Conservation (phyloP, 805 yeast species). For the Lachancea meyersii region DNA sequence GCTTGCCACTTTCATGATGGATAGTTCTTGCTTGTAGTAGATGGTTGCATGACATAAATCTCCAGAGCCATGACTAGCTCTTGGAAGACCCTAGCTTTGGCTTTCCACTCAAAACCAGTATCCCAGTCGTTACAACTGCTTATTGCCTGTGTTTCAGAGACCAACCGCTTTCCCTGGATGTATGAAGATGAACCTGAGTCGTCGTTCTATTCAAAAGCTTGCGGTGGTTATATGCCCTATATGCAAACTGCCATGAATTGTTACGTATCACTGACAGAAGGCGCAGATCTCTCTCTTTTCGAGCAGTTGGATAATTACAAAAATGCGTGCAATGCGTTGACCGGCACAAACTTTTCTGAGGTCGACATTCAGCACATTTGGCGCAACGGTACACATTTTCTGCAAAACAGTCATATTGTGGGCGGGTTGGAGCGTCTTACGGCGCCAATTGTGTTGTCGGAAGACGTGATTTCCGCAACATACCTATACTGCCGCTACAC, state of each 20-base stretch:
- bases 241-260: slow-evolving; percentile 11
- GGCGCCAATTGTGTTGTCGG: slow-evolving; percentile 4
- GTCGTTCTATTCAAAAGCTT: slow-evolving; percentile 8
- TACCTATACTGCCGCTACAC: slow-evolving; percentile 3
- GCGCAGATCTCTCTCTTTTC: not conserved
- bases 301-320: slow-evolving; percentile 4
- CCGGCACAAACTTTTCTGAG: not conserved
- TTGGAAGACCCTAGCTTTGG: not conserved
- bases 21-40: too few relatives aligned
- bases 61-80: not conserved
- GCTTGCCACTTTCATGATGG: too few relatives aligned
- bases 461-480: slow-evolving; percentile 2
- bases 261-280: slow-evolving; percentile 6
- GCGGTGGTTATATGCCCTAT: slow-evolving; percentile 10
- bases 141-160: slow-evolving; percentile 6
- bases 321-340: not conserved
- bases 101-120: slow-evolving; percentile 5
- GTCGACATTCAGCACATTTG: not conserved
- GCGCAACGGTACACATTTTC: slow-evolving; percentile 7
- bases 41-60: not conserved
- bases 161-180: slow-evolving; percentile 3
- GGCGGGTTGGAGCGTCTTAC: not conserved
- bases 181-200: not conserved
- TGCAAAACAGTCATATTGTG: not conserved
- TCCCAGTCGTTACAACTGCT: slow-evolving; percentile 5